Base-by-base conservation (phyloP, 805 yeast genomes). In the Maudiozyma bulderi region DNA sequence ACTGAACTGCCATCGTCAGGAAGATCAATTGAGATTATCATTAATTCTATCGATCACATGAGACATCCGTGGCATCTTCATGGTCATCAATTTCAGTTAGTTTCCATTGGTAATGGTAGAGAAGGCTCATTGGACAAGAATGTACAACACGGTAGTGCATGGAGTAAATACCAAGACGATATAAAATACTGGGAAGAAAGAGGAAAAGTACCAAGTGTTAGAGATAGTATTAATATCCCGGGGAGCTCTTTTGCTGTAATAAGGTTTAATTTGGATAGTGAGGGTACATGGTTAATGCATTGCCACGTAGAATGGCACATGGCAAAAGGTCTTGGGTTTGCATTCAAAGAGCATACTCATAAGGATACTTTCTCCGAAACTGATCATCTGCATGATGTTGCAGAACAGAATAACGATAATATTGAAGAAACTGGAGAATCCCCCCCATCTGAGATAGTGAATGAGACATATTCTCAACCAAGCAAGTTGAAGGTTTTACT, bases 231-330 rank as follows among this genome's bases (percentile, higher is more conserved):
- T 33, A 70, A 74, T 55, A 80, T 84, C n/a, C 71, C 76, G 28
- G 76, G 81, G 30, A 74, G 75, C 54, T 81, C 84, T 4, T 74
- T 75, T 61, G 69, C 78, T 43, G 84, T 63, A 69, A 70, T 65
- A 39, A 70, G 93, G 49, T 79, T 84, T 59, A 69, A 67, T 49
- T 79, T 89, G 6, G 75, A 80, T 53, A 80, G 81, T 54, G 86
- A 89, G 1, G 93, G 95, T 20, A 74, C 81, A 31, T 85, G 95
- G 95, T 73, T 82, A 43, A 76, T 85, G 72, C 95, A 85, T 61
- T 85, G 95, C 64, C 89, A 83, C 57, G 74, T 81, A 44, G 86
- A 81, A 57, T 81, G 84, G 80, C 87, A 81, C 62, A 73, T 81
- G 62, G 76, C 73, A 54, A 84, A 81, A 66, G 86, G 86, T 20